Conservation (phyloP, 768 basidiomycete genomes). For the Pleurotus eryngii region DNA sequence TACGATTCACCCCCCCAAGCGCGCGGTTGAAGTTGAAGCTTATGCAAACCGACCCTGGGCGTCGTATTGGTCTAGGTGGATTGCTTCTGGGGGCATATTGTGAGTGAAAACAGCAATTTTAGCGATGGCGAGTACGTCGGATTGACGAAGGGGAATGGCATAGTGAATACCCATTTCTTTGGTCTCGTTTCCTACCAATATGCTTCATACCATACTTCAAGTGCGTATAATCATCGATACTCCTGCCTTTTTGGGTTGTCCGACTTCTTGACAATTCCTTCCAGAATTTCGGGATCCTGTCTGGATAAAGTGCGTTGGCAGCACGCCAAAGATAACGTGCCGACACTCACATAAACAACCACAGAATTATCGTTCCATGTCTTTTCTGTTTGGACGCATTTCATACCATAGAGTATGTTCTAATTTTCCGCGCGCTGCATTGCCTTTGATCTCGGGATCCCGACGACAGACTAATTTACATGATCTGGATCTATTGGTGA, state of each 20-base stretch:
- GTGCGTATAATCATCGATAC: background rate
- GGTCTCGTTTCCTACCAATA: background rate
- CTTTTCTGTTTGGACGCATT: background rate
- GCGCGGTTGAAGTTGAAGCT: no score
- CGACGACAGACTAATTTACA: background rate
- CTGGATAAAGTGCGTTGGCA: background rate
- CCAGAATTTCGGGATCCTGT: background rate
- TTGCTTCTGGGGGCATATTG: background rate
- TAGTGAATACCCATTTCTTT: background rate
- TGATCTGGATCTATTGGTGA: background rate
- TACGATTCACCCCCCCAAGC: no score
- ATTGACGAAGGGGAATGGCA: background rate
- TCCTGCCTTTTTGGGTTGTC: no score
- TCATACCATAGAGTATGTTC: background rate
- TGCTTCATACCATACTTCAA: background rate
- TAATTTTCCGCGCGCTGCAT: background rate
- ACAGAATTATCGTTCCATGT: background rate
- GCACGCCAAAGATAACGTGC: no score
- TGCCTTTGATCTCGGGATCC: background rate
- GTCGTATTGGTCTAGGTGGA: background rate
- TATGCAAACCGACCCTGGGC: no score
- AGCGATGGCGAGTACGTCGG: background rate
- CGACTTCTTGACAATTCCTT: background rate
- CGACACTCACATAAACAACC: background rate
- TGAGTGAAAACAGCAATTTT: background rate